phyloP scores from a whole-genome alignment of 352 stramenopile genomes.

The Globisporangium apiculatum region DNA sequence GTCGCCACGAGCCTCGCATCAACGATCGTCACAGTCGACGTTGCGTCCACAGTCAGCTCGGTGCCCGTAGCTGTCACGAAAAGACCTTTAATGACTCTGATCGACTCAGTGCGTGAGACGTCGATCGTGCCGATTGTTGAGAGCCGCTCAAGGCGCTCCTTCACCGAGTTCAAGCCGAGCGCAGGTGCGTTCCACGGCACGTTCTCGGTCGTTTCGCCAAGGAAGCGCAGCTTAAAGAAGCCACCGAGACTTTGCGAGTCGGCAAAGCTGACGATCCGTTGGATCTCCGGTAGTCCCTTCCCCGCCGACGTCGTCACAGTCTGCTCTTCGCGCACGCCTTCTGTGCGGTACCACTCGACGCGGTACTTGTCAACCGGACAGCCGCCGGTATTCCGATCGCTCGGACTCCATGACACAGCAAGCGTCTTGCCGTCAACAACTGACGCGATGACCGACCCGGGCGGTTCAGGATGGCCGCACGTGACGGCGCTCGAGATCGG shows the following conservation, averaged over 20 bases:
- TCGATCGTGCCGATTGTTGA: conserved; percentile 58
- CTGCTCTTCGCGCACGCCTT: conserved; percentile 52
- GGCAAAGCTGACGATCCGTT: conserved; percentile 48
- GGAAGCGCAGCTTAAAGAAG: conserved; percentile 62
- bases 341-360: conserved; percentile 65
- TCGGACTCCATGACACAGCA: conserved; percentile 38
- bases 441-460: conserved; percentile 32
- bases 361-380: conserved; percentile 64
- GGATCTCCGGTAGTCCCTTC: conserved; percentile 61
- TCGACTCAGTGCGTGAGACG: conserved; percentile 38
- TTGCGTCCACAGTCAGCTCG: conserved; percentile 23
- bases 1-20: conserved; percentile 14
- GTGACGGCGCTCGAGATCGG: conserved; percentile 45
- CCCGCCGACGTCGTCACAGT: conserved; percentile 70
- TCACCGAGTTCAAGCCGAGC: conserved; percentile 53
- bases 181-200: conserved; percentile 57
- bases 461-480: conserved; percentile 41
- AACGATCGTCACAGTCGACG: conserved; percentile 19
- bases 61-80: conserved; percentile 24
- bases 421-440: conserved; percentile 55
- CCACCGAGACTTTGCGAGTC: conserved; percentile 47
- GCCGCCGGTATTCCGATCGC: conserved; percentile 10
- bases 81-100: conserved; percentile 28
- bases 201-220: conserved; percentile 56
- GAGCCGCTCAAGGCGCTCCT: conserved; percentile 56